Base-by-base conservation (phyloP, 2,329 filamentous ascomycete species). In the Botrytis aclada region DNA sequence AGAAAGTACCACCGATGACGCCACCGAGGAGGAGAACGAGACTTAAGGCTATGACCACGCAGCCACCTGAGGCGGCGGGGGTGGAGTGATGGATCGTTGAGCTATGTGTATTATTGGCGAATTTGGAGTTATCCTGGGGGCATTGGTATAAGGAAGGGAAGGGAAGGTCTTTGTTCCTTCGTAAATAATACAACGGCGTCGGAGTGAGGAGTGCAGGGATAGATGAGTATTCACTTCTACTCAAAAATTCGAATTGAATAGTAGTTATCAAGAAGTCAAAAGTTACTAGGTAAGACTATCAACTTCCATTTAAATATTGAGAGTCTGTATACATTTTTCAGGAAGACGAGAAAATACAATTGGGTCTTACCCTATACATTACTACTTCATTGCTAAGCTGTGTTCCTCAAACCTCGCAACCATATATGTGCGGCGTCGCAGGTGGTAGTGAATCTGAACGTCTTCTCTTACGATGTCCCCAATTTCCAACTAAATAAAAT, bases 1-100 rank as follows among this genome's bases (percentile, higher is more conserved):
- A 80, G 73, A 81, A 81, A 69, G 60, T 81, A 37, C 80, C 80
- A 12, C 80, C 80, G 1, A 80, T 81, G 69, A 72, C 80, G 22
- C 80, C 80, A 29, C 80, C 80, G 25, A 76, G 80, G 63, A 76
- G 80, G 54, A 75, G 80, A 61, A 81, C 80, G 22, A 79, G 73
- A 63, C 72, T 81, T 61, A 81, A 80, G 70, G 70, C 70, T n/a
- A 66, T 72, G 61, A 41, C 60, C 60, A 72, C 56, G 22, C 54
- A 69, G 22, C 51, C 70, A 72, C 63, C 70, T 41, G 70, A 72
- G 54, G 54, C 70, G 32, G 67, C 61, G 3, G 70, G 67, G 51
- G 41, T 72, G 29, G 70, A 72, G 41, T 67, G 47, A 60, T 56
- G 51, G 54, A 34, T 12, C 25, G 8, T 54, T 20, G n/a, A 14